These are phyloP conservation scores for Candida multigemmis DNA, from an alignment of 805 yeast species.

Conservation along the genomic window DNA sequence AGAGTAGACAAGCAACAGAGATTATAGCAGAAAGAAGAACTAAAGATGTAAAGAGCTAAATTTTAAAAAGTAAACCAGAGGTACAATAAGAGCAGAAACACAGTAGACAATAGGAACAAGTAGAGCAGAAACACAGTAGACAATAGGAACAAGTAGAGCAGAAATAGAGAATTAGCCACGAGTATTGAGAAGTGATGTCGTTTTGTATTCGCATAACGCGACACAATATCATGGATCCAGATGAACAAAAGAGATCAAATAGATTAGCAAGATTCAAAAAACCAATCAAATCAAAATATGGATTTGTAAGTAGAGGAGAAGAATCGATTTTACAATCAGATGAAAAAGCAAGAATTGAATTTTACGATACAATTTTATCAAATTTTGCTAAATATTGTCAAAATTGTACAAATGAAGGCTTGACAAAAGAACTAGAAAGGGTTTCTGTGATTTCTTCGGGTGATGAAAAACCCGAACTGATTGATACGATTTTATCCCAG, in stretches of 20 bases:
- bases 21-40: too few relatives aligned
- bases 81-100: background rate
- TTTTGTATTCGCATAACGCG: too few relatives aligned
- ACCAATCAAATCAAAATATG: constrained; percentile 23
- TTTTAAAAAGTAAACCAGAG: too few relatives aligned
- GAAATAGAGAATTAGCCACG: background rate
- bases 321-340: constrained; percentile 39
- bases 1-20: background rate
- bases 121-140: background rate
- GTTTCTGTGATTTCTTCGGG: too few relatives aligned
- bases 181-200: too few relatives aligned
- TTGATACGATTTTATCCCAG: constrained; percentile 18
- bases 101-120: background rate
- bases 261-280: constrained; percentile 5
- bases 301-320: constrained; percentile 55
- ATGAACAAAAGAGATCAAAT: constrained; percentile 1
- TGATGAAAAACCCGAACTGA: constrained; percentile 2
- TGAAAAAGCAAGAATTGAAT: constrained; percentile 28
- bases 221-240: too few relatives aligned
- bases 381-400: constrained; percentile 21
- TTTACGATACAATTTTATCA: constrained; percentile 27
- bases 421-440: background rate
- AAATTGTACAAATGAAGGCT: constrained; percentile 1
- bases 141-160: background rate
- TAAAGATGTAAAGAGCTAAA: background rate